These are phyloP conservation scores for Syzygium jambos DNA, from an alignment of 345 rosid species.

Conservation along the genomic window DNA sequence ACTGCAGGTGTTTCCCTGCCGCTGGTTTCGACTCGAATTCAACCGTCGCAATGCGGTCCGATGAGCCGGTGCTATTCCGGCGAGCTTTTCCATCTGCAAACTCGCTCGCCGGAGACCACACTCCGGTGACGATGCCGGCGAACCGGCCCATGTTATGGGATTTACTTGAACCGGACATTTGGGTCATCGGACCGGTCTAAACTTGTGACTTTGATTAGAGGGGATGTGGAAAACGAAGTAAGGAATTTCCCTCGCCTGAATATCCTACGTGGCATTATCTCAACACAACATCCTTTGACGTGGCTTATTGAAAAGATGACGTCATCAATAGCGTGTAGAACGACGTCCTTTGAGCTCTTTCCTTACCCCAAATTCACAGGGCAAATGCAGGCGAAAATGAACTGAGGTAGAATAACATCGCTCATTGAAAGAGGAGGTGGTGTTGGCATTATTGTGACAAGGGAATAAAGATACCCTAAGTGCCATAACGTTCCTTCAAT, in stretches of 20 bases:
- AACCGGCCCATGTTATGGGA: neutral
- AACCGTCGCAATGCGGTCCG: neutral
- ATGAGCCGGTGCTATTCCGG: neutral
- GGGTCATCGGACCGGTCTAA: no score
- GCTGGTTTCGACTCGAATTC: neutral
- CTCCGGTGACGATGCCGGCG: neutral
- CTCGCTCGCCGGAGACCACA: neutral
- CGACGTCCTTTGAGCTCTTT: no score
- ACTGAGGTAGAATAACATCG: no score
- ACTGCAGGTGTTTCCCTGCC: neutral
- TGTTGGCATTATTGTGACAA: no score
- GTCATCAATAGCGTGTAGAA: neutral
- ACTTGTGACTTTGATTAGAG: no score
- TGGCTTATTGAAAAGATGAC: neutral
- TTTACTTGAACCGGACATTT: neutral
- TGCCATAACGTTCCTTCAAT: no score
- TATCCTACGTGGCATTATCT: neutral
- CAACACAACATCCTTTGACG: neutral
- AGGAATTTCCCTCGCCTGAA: neutral
- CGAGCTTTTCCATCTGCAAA: neutral
- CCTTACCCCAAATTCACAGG: no score
- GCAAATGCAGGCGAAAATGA: no score
- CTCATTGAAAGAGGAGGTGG: no score
- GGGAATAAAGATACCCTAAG: no score
- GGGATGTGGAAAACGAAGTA: no score